Conservation (phyloP, 495 filamentous ascomycete genomes). For the Astrothelium subdiscretum region DNA sequence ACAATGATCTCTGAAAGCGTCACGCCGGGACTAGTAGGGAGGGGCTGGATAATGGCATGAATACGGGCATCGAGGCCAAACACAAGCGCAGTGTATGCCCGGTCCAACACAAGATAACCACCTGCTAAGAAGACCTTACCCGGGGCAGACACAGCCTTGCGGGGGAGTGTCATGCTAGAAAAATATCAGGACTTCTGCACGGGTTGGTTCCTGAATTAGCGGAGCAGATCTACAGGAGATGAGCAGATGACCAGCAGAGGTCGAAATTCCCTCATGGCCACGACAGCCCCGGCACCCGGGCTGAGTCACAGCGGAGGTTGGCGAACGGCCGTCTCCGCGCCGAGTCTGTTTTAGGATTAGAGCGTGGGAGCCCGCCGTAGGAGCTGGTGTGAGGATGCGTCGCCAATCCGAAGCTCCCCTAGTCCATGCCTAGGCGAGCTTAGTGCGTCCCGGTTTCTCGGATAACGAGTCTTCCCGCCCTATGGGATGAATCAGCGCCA, state of each 20-base stretch:
- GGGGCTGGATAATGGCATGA: slow-evolving; percentile 61
- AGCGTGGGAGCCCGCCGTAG: too few relatives aligned
- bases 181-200: not conserved
- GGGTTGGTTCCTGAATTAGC: not conserved
- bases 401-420: not conserved
- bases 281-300: not conserved
- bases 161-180: slow-evolving; percentile 10
- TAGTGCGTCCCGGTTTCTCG: not conserved
- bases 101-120: slow-evolving; percentile 89
- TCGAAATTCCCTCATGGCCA: not conserved
- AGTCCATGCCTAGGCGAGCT: not conserved
- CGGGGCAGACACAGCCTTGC: slow-evolving; percentile 71
- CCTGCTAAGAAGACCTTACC: slow-evolving; percentile 93
- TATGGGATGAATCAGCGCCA: not conserved
- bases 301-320: not conserved
- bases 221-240: not conserved
- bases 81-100: slow-evolving; percentile 74
- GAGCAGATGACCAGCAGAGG: not conserved
- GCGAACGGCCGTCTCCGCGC: not conserved
- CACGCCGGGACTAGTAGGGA: slow-evolving; percentile 43
- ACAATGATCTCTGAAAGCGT: slow-evolving; percentile 63
- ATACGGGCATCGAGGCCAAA: slow-evolving; percentile 92
- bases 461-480: not conserved
- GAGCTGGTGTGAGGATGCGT: too few relatives aligned
- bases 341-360: too few relatives aligned